A percentile compares a stretch with the other conserved stretches of the same genome.
phyloP scores from a whole-genome alignment of 2,329 filamentous ascomycete species.

The Mariannaea sp. region DNA sequence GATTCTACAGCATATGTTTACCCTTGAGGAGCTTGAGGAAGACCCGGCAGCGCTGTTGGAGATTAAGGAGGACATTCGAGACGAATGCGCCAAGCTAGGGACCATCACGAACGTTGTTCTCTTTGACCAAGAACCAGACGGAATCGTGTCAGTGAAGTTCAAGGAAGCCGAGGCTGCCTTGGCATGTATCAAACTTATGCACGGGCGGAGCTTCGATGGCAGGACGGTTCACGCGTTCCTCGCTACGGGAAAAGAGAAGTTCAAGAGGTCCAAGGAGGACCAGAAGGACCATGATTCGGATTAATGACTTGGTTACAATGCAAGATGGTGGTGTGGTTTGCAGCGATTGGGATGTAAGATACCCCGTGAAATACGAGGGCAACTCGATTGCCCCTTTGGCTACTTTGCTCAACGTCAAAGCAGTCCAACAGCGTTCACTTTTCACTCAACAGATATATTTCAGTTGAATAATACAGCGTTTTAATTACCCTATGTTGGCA shows the following conservation, averaged over 20 bases:
- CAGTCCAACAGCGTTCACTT: not conserved
- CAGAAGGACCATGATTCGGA: conserved; percentile 51
- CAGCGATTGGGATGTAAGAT: conserved; percentile 35
- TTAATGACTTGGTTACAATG: conserved; percentile 18
- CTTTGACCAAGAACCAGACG: conserved; percentile 84
- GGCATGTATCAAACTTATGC: conserved; percentile 75
- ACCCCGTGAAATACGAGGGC: conserved; percentile 28
- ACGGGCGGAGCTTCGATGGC: conserved; percentile 79
- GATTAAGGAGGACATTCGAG: conserved; percentile 91
- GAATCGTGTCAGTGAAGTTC: conserved; percentile 86
- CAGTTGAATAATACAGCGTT: not conserved
- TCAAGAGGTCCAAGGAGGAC: conserved; percentile 68
- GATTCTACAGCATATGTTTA: conserved; percentile 93
- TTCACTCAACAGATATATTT: not conserved
- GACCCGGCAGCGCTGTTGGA: conserved; percentile 83
- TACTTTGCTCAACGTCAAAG: not conserved
- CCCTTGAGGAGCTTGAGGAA: conserved; percentile 79
- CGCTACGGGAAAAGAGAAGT: conserved; percentile 72
- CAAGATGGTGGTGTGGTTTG: conserved; percentile 9
- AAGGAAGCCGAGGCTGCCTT: conserved; percentile 70
- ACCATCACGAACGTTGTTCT: conserved; percentile 89
- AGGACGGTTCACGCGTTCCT: conserved; percentile 73
- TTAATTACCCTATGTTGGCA: conserved; percentile 21
- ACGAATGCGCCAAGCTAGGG: conserved; percentile 86
- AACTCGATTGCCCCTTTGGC: conserved; percentile 11